Base-by-base conservation (phyloP, 352 stramenopile species). In the Phytopythium boreale region DNA sequence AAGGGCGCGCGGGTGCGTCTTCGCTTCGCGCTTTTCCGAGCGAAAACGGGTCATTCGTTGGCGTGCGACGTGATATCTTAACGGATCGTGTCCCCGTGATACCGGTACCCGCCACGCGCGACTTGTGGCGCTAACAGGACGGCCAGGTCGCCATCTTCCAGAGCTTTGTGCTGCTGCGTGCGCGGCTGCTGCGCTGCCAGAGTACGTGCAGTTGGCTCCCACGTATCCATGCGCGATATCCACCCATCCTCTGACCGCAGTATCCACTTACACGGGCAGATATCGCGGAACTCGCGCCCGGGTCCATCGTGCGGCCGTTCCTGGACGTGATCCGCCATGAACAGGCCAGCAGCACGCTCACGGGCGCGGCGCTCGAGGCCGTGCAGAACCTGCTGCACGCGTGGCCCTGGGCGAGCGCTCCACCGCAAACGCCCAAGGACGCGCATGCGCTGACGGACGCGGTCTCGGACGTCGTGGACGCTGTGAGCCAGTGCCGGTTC, bases 351-450 rank as follows among this genome's bases (percentile, higher is more conserved):
- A 98, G 95, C 27, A 88, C 75, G 15, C 87, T 99, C 26, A 99
- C 96, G 1, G 88, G 88, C 6, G 90, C 91, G 9, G 93, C 97
- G 17, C 80, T 99, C 26, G 89, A 95, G 47, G 91, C 94, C 1
- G 80, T 99, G 59, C 92, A 98, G 80, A 98, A 98, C 66, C 98
- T 99, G 56, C 74, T 99, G 34, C 82, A 97, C 17, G 95, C 63
- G 47, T 93, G 83, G 82, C 77, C 83, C 20, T 93, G 84, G 84
- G 20, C 19, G 46, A 72, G 19, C 69, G 56, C n/a, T 5, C 39
- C n/a, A n/a, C n/a, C 20, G 22, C 17, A 20, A 24, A 61, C 56
- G 26, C 10, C 73, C n/a, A 69, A 72, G 41, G 80, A 88, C 61
- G 56, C 70, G 29, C 71, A 68, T 43, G 72, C 66, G 19, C 62